Evolutionary conservation across 306 rosid species (phyloP), one percentile per base, ranked within the genome.

Genomic region (Mucuna pruriens): DNA sequence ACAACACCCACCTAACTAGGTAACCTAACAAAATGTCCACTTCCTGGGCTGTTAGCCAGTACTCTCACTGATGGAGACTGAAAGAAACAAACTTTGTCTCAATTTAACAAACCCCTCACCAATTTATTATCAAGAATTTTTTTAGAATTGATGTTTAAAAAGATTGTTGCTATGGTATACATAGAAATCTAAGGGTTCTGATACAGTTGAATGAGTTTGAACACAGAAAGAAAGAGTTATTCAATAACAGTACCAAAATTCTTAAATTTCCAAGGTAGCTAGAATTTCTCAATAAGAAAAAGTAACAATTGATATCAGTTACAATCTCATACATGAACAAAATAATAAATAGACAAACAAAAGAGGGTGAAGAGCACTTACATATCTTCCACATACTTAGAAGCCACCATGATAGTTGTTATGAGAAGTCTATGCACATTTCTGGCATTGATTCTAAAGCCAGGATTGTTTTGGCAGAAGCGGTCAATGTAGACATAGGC

Each of bases 381-480:
- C 98, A 90, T 91, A 88, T 95, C 98, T 72, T 95, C 98, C 2
- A 90, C 95, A 69, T 91, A 95, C 67, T 95, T 95, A 12, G 97
- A 95, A 82, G 98, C 98, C 70, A 95, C 94, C 98, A 95, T 92
- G 20, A 95, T 91, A 36, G 97, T 92, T 13, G 97, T 92, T 31
- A 92, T 84, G 75, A 95, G 97, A 63, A 95, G 92, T 75, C 97
- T 89, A 54, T 95, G 97, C 1, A 92, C 98, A 88, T 95, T 95
- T 49, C 85, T 83, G 38, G 86, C 74, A 80, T 77, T 90, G 83
- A 95, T 92, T 34, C 90, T 79, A 65, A 92, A 95, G 6, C 76
- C 89, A 63, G 88, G 85, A 82, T 92, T 91, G 54, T 76, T 85
- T 49, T 95, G 95, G 76, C 97, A 95, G 69, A 95, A 95, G 7